Base-by-base conservation (phyloP, 805 yeast genomes). In the Teunomyces barrocoloradensis region DNA sequence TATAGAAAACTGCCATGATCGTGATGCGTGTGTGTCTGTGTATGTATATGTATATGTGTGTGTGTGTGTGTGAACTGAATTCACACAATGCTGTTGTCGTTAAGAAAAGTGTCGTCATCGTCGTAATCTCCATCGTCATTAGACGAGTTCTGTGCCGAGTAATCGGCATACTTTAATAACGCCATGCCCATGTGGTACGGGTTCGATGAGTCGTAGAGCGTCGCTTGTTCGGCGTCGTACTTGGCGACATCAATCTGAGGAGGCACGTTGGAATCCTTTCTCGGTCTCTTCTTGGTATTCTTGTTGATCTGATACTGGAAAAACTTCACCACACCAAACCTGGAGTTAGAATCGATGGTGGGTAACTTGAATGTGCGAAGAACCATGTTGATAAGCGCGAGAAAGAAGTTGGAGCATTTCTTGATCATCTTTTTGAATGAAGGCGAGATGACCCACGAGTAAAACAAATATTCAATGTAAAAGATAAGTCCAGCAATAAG, bases 221-320 rank as follows among this genome's bases (percentile, higher is more conserved):
- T 37, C 13, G 28, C 29, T 29, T 37, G 29, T 21, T 37, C 40
- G 10, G 38, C 23, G 15, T 37, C 40, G 40, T 37, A n/a, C 40
- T 37, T 37, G 27, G 29, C 25, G 21, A 63, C 52, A 47, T 71
- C 67, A 43, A 75, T 57, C 17, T 67, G 66, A 13, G 61, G 63
- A 1, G 81, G 81, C 46, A 80, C 61, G 56, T 80, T 80, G 13
- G 82, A 77, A 58, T 80, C 84, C 61, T 80, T 80, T 65, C 84
- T 76, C 48, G 69, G 63, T 58, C 79, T 61, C 51, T 63, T 65
- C 55, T 66, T 71, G 34, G 55, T 48, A 41, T 42, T 52, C 27
- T 43, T 50, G 39, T 52, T 55, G 42, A 51, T 49, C 29, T 46
- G 53, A n/a, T 49, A 40, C 25, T 49, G 43, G 29, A 49, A 42